phyloP scores from a whole-genome alignment of 2,329 filamentous ascomycete species.

The Ophiostoma ips region DNA sequence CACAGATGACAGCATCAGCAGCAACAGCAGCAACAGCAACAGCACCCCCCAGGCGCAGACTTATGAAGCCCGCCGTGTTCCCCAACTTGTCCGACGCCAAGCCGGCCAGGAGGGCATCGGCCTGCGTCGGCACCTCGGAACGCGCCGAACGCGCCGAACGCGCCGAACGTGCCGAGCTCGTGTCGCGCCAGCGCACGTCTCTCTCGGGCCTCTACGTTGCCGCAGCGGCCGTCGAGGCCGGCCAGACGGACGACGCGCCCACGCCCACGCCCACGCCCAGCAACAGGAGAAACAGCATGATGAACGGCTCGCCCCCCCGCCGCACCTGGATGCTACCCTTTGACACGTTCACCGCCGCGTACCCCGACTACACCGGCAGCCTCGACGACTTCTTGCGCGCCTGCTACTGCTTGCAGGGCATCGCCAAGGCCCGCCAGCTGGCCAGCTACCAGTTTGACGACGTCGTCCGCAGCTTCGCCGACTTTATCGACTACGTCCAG shows the following conservation, averaged over 20 bases:
- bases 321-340: constrained; percentile 17
- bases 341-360: constrained; percentile 26
- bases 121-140: background rate
- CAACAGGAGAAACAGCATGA: too few relatives aligned
- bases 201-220: background rate
- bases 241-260: too few relatives aligned
- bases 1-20: too few relatives aligned
- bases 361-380: constrained; percentile 29
- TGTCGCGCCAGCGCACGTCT: background rate
- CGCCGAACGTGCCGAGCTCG: too few relatives aligned
- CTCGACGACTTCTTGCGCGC: constrained; percentile 30
- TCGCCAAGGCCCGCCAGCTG: constrained; percentile 22
- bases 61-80: background rate
- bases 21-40: too few relatives aligned
- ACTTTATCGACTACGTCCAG: constrained; percentile 29
- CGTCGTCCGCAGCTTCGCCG: constrained; percentile 31
- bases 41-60: background rate
- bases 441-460: constrained; percentile 37
- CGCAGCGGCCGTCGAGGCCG: too few relatives aligned
- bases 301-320: background rate
- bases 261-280: too few relatives aligned
- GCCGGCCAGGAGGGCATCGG: background rate
- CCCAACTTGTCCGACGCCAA: background rate
- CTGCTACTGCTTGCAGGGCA: constrained; percentile 28
- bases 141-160: too few relatives aligned